phyloP scores from a whole-genome alignment of 1,284 basidiomycete species.

The Lentinula novae-zelandiae region DNA sequence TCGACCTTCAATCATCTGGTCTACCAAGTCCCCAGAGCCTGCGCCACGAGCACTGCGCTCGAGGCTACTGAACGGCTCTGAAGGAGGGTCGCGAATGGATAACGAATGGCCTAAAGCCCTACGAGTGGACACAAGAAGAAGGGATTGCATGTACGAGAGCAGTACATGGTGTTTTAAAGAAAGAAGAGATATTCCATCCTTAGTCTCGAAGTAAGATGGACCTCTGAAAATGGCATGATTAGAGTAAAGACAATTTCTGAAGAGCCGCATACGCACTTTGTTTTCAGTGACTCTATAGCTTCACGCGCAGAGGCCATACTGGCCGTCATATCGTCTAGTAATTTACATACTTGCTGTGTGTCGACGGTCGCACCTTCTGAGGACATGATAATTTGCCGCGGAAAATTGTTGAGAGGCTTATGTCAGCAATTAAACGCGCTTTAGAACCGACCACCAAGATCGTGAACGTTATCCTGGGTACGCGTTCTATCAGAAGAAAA shows the following conservation, averaged over 20 bases:
- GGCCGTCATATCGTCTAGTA: constrained; percentile 58
- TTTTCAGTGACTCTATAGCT: constrained; percentile 52
- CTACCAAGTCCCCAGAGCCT: constrained; percentile 62
- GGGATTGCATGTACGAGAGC: constrained; percentile 85
- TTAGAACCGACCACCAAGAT: not conserved
- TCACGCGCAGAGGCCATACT: constrained; percentile 63
- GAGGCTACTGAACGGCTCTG: constrained; percentile 46
- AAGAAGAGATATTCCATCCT: constrained; percentile 86
- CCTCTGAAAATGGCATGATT: constrained; percentile 16
- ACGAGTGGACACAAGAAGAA: constrained; percentile 73
- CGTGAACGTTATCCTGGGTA: not conserved
- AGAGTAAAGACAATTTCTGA: not conserved
- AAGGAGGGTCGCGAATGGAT: constrained; percentile 43
- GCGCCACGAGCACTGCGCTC: constrained; percentile 54
- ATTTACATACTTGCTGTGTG: constrained; percentile 10
- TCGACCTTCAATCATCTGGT: constrained; percentile 70
- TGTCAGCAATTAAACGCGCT: not conserved
- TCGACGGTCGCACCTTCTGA: not conserved
- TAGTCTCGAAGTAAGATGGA: constrained; percentile 52
- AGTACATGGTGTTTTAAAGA: constrained; percentile 86
- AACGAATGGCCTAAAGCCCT: constrained; percentile 64
- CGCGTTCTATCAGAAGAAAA: not conserved
- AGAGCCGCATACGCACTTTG: constrained; percentile 33
- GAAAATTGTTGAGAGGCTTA: not conserved
- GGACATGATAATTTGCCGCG: not conserved